A percentile compares a stretch with the other conserved stretches of the same genome.
Conservation (phyloP, 2,329 filamentous ascomycete genomes). For the Coleophoma crateriformis region DNA sequence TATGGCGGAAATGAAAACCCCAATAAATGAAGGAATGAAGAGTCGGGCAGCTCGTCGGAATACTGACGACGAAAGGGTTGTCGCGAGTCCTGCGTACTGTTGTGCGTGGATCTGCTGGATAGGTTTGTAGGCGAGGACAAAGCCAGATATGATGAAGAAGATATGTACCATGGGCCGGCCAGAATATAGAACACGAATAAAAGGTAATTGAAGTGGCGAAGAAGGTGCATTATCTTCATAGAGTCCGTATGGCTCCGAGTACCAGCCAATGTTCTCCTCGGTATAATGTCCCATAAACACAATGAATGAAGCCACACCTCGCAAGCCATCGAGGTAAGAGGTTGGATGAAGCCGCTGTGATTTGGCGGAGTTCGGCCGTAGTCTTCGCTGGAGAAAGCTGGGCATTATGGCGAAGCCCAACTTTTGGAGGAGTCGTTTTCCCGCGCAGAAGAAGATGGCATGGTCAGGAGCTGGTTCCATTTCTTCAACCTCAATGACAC, state of each 20-base stretch:
- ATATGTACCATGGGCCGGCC: conserved; percentile 44
- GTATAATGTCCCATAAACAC: conserved; percentile 42
- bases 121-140: conserved; percentile 39
- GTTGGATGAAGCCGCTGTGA: conserved; percentile 27
- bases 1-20: conserved; percentile 37
- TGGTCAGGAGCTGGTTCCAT: conserved; percentile 6
- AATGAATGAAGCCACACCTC: conserved; percentile 41
- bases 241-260: conserved; percentile 23
- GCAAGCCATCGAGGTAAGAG: conserved; percentile 41
- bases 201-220: conserved; percentile 38
- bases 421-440: conserved; percentile 15
- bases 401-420: conserved; percentile 23
- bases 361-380: conserved; percentile 20
- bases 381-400: conserved; percentile 25
- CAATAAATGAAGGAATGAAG: conserved; percentile 38
- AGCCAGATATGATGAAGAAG: conserved; percentile 47
- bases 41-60: conserved; percentile 42
- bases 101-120: conserved; percentile 34
- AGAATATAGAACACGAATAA: conserved; percentile 36
- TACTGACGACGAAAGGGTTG: conserved; percentile 37
- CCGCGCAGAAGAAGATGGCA: conserved; percentile 12
- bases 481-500: background rate
- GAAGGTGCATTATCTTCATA: conserved; percentile 26
- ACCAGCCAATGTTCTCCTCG: conserved; percentile 34
- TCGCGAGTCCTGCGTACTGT: conserved; percentile 30